Evolutionary conservation across 495 filamentous ascomycete species (phyloP), one percentile per base, ranked within the genome.

Genomic region (Tuber umbilicatum): DNA sequence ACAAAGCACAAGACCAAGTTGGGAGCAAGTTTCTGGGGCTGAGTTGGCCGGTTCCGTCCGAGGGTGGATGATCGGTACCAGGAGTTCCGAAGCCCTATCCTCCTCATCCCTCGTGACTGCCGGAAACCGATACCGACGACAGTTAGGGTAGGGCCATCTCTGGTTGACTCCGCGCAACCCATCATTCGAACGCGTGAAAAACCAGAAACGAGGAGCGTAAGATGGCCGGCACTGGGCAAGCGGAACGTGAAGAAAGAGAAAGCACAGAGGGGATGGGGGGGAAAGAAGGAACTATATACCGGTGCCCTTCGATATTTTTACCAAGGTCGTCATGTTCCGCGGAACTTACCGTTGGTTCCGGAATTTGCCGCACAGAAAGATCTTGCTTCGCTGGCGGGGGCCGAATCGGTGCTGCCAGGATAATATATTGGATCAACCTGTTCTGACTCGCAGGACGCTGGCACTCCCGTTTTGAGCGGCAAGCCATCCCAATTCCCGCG

Each of bases 271-370:
- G 55, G 55, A 64, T 64, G 55, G 55, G 55, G 55, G 55, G 55
- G 55, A 19, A 35, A 4, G 27, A 64, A 64, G 55, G 27, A 64
- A 64, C 31, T 64, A 64, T 35, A 64, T 64, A 64, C n/a, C n/a
- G n/a, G n/a, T n/a, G n/a, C n/a, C 78, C 55, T 35, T 68, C 73
- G 38, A 76, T 68, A 27, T 81, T 64, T 4, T 70, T 71, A 23
- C 55, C 27, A 69, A 38, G 45, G 31, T 67, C 39, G 68, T n/a
- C 14, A 70, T 37, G 19, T n/a, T 50, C 19, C 75, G 50, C 21
- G 70, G 39, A 70, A 9, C 23, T 40, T 73, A 10, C 73, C 71
- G 31, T 77, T 37, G 2, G 77, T 40, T 64, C 73, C 76, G 31
- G 75, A 80, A 71, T 40, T 64, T 64, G 55, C 55, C 55, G 55